Conservation (phyloP, 2,329 filamentous ascomycete species). For the Scedosporium apiospermum region DNA sequence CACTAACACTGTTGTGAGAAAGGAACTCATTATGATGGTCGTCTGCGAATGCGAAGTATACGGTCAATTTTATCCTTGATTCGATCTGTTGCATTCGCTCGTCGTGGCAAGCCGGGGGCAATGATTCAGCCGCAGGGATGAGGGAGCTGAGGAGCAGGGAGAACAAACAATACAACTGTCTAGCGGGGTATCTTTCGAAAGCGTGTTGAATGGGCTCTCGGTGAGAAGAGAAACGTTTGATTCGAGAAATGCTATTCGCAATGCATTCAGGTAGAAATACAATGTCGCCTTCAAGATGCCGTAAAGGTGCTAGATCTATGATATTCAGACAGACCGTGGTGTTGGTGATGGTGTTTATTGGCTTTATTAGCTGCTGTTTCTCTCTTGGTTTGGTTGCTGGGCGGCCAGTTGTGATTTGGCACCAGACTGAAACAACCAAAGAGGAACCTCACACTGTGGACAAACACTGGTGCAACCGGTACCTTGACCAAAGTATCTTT, state of each 20-base stretch:
- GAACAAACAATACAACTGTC: constrained; percentile 1
- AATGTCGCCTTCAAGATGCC: neutral
- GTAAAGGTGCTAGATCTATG: neutral
- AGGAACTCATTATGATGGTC: neutral
- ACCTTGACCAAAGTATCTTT: too few relatives aligned
- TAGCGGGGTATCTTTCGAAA: neutral
- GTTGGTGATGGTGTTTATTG: constrained; percentile 1
- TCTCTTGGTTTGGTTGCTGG: constrained; percentile 1
- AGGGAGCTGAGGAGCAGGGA: neutral
- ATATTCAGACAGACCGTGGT: neutral
- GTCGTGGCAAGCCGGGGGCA: neutral
- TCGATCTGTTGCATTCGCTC: neutral
- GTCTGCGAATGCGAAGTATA: neutral
- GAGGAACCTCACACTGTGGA: too few relatives aligned
- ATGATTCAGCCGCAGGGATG: neutral
- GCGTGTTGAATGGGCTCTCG: too few relatives aligned
- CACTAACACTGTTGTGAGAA: constrained; percentile 4
- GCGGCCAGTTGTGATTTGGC: neutral
- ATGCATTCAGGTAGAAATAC: neutral
- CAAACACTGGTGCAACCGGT: too few relatives aligned
- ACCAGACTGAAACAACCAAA: too few relatives aligned
- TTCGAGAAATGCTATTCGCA: neutral
- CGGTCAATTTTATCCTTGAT: neutral
- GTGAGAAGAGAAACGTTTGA: too few relatives aligned
- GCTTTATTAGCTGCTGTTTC: constrained; percentile 2